Conservation (phyloP, 352 stramenopile species). For the Phytophthora nicotianae region DNA sequence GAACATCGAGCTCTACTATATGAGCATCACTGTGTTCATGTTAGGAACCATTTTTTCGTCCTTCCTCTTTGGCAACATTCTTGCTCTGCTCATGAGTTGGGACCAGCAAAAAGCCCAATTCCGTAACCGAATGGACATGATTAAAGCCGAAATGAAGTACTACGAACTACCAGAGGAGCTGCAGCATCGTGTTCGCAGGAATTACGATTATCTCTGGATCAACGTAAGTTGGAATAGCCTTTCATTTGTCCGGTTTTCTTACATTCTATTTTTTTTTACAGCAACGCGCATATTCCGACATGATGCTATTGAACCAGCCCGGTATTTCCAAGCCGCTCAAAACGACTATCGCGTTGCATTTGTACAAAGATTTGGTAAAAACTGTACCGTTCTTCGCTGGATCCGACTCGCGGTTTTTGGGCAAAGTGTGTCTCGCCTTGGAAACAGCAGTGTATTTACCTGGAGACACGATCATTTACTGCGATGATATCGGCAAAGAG, state of each 20-base stretch:
- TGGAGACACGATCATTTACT: constrained; percentile 83
- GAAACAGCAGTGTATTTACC: constrained; percentile 81
- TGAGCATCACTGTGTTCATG: constrained; percentile 75
- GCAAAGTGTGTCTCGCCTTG: constrained; percentile 78
- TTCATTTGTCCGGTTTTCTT: not conserved
- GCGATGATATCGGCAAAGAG: constrained; percentile 81
- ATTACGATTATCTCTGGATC: constrained; percentile 89
- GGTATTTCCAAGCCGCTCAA: constrained; percentile 80
- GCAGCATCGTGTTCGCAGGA: constrained; percentile 72
- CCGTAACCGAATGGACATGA: constrained; percentile 87
- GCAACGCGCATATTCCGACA: constrained; percentile 87
- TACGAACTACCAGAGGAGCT: constrained; percentile 80
- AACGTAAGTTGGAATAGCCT: constrained; percentile 47
- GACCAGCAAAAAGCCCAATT: constrained; percentile 82
- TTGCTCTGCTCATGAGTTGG: constrained; percentile 82
- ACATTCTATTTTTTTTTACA: constrained; percentile 20
- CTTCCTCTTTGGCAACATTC: constrained; percentile 83
- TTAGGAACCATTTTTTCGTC: constrained; percentile 69
- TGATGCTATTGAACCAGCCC: constrained; percentile 81
- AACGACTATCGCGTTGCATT: constrained; percentile 76
- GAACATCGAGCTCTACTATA: constrained; percentile 59
- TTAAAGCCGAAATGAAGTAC: constrained; percentile 81
- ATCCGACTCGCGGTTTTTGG: constrained; percentile 71
- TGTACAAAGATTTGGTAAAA: constrained; percentile 84
- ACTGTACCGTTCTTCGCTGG: constrained; percentile 83